phyloP scores from a whole-genome alignment of 1,284 basidiomycete genomes.

The Leccinum solheimii region DNA sequence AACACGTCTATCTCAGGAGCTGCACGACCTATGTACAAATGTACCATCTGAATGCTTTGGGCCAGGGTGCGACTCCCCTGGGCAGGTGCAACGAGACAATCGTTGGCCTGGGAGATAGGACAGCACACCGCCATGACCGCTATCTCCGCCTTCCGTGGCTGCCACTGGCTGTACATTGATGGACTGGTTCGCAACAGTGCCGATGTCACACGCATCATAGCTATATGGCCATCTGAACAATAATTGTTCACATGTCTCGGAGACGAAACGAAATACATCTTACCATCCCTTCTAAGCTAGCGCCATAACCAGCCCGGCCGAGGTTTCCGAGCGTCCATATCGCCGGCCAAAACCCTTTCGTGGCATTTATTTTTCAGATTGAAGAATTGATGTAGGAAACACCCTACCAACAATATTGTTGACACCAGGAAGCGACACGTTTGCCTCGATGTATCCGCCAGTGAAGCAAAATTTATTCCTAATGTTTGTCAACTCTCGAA shows the following conservation, averaged over 20 bases:
- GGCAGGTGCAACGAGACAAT: constrained; percentile 60
- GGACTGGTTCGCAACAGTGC: constrained; percentile 57
- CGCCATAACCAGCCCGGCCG: constrained; percentile 57
- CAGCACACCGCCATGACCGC: constrained; percentile 32
- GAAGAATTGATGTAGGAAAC: background rate
- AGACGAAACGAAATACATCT: constrained; percentile 5
- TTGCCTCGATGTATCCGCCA: constrained; percentile 59
- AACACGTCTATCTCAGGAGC: constrained; percentile 58
- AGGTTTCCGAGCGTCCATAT: constrained; percentile 70
- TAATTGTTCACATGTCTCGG: constrained; percentile 6
- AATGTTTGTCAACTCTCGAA: constrained; percentile 8
- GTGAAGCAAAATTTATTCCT: constrained; percentile 84
- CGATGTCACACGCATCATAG: constrained; percentile 55
- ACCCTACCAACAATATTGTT: constrained; percentile 50
- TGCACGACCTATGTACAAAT: constrained; percentile 54
- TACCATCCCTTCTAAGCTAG: constrained; percentile 41
- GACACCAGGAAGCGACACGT: constrained; percentile 67
- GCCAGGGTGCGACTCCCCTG: constrained; percentile 57
- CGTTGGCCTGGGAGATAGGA: constrained; percentile 55
- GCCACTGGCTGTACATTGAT: constrained; percentile 40
- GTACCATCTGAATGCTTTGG: constrained; percentile 54
- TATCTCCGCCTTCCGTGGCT: constrained; percentile 42
- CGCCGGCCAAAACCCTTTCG: constrained; percentile 54
- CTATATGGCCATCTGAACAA: constrained; percentile 44
- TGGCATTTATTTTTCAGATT: constrained; percentile 9